Evolutionary conservation across 73 alveolate genomes (phyloP), one percentile per base, ranked within the genome.

Genomic region (Breviolum minutum): DNA sequence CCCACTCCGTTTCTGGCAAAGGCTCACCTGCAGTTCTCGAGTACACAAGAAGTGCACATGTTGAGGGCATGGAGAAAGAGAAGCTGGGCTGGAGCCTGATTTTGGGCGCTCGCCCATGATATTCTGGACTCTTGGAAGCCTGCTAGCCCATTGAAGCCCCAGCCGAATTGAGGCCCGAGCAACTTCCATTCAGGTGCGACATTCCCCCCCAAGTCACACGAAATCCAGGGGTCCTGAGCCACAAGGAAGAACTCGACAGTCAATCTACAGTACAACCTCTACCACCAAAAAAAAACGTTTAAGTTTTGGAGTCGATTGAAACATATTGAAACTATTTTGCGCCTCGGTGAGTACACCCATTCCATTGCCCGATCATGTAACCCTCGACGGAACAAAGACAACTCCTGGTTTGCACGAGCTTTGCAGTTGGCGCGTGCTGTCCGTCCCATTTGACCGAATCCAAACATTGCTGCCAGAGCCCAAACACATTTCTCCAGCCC

Each of bases 1-100:
- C 29, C 97, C 97, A 91, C 64, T 91, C 97, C 27, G 64, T 87
- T 77, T 30, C 64, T 71, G 97, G 87, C 32, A 91, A 29, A 16
- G 97, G 88, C 12, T 91, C 97, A 60, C 97, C 97, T 91, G 84
- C 74, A 69, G 81, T 64, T 19, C 7, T 7, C 12, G 40, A 73
- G 32, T 54, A 19, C 40, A 73, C 24, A 14, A 68, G 4, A 17
- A 17, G n/a, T 68, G 77, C 77, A 40, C 77, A 17, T 68, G 77
- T 22, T 68, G 77, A 68, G 24, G 24, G 77, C 2, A 14, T 68
- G 77, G 24, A 14, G 17, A 22, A 68, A 14, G 24, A 22, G 77
- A 14, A 17, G 77, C 17, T 22, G 24, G 77, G 77, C 77, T 14
- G 17, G 24, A 68, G 77, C 77, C 83, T 73, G 83, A 5, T 1